phyloP scores from a whole-genome alignment of 176 grass and related monocot species.

The Eleusine coracana region DNA sequence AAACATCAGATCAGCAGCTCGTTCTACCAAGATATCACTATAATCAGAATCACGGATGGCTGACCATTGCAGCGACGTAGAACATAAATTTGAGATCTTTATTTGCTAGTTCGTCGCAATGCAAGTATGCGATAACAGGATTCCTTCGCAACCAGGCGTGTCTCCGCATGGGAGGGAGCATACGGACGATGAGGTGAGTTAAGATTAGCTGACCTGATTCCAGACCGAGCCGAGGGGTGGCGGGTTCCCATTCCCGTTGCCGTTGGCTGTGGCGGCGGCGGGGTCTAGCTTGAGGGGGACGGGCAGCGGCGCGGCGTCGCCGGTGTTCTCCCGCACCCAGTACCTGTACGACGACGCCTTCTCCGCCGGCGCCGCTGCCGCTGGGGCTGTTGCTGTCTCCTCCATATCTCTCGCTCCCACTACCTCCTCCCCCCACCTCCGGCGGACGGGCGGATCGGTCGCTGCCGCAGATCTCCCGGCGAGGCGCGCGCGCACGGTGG shows the following conservation, averaged over 20 bases:
- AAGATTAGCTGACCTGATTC: slow-evolving; percentile 65
- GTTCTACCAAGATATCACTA: background rate
- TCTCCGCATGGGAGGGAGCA: background rate
- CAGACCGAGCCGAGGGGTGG: slow-evolving; percentile 83
- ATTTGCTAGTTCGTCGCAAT: background rate
- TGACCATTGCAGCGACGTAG: background rate
- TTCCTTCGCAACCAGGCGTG: background rate
- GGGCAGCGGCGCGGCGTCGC: slow-evolving; percentile 70
- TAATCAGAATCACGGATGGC: background rate
- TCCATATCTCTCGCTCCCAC: slow-evolving; percentile 46
- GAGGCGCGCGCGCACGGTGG: background rate
- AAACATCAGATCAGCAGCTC: background rate
- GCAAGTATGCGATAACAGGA: background rate
- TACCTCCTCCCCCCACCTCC: background rate
- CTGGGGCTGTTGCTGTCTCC: slow-evolving; percentile 37
- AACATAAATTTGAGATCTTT: background rate
- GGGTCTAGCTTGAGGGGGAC: slow-evolving; percentile 71
- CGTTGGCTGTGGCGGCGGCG: slow-evolving; percentile 32
- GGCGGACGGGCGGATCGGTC: background rate
- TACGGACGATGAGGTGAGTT: background rate
- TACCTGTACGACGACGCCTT: slow-evolving; percentile 83
- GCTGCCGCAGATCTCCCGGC: slow-evolving; percentile 26
- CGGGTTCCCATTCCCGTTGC: slow-evolving; percentile 42
- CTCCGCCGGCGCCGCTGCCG: slow-evolving; percentile 34
- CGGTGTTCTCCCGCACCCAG: slow-evolving; percentile 74